A percentile compares a stretch with the other conserved stretches of the same genome.
These are phyloP conservation scores for Hanseniaspora jakobsenii DNA, from an alignment of 805 yeast genomes.

Conservation along the genomic window DNA sequence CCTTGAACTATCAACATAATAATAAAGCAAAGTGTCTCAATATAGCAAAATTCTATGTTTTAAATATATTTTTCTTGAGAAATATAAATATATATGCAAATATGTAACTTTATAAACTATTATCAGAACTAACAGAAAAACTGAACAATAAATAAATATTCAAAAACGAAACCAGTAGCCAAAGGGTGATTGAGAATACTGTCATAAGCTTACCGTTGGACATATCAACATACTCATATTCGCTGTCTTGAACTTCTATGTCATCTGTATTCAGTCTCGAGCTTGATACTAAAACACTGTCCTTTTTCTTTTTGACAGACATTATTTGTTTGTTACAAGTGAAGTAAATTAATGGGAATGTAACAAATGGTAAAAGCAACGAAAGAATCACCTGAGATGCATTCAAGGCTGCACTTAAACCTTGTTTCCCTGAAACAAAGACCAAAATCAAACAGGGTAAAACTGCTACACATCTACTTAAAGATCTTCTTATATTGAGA, in stretches of 20 bases:
- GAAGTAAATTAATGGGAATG: constrained; percentile 76
- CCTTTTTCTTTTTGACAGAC: constrained; percentile 36
- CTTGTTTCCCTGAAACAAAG: constrained; percentile 64
- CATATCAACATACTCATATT: constrained; percentile 29
- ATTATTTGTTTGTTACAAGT: constrained; percentile 59
- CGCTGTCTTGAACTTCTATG: background rate
- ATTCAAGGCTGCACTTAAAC: constrained; percentile 63
- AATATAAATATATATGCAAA: too few relatives aligned
- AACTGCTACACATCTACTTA: constrained; percentile 75
- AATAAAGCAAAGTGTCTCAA: too few relatives aligned
- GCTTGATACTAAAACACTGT: background rate
- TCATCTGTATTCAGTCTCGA: constrained; percentile 28
- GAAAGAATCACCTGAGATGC: constrained; percentile 78
- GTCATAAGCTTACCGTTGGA: constrained; percentile 38
- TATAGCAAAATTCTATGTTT: too few relatives aligned
- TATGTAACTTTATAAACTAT: constrained; percentile 27
- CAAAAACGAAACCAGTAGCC: constrained; percentile 56
- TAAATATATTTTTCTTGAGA: background rate
- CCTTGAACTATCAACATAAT: too few relatives aligned
- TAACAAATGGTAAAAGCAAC: constrained; percentile 67
- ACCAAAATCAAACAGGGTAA: constrained; percentile 75
- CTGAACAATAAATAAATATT: constrained; percentile 52
- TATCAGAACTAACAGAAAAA: constrained; percentile 37
- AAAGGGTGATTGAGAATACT: constrained; percentile 42
- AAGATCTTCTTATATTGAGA: constrained; percentile 67